A percentile compares a stretch with the other conserved stretches of the same genome.
These are phyloP conservation scores for Trichosporon sp. DNA, from an alignment of 1,284 basidiomycete species.

Conservation along the genomic window DNA sequence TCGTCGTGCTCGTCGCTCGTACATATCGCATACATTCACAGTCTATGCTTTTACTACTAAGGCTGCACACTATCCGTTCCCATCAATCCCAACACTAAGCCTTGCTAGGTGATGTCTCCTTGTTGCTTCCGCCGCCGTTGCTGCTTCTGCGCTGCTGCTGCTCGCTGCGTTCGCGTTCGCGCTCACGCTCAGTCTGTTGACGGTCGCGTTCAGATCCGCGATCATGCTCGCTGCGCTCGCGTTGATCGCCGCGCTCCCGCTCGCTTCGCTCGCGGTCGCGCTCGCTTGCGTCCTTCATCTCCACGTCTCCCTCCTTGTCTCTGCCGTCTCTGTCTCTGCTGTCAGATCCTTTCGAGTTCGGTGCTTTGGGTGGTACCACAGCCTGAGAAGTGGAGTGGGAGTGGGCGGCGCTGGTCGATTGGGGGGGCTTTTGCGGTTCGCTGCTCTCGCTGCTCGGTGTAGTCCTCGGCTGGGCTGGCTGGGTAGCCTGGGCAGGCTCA, in stretches of 20 bases:
- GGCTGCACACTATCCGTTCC: too few species aligned
- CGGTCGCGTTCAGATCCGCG: too few species aligned
- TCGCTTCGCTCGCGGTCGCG: not conserved
- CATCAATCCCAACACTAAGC: not conserved
- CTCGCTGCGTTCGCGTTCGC: not conserved
- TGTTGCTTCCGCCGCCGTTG: too few species aligned
- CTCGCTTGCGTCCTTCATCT: not conserved
- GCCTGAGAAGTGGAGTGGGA: too few species aligned
- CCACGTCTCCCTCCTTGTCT: slow-evolving; percentile 1
- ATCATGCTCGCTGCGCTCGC: not conserved
- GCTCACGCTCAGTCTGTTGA: slow-evolving; percentile 3
- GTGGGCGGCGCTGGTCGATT: too few species aligned
- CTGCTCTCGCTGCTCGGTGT: too few species aligned
- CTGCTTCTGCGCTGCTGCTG: too few species aligned
- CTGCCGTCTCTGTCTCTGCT: not conserved
- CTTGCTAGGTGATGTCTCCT: not conserved
- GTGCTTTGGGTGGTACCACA: too few species aligned
- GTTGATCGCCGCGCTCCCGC: not conserved
- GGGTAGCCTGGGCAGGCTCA: too few species aligned
- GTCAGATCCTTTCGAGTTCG: not conserved
- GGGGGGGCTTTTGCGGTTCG: too few species aligned
- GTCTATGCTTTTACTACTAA: not conserved
- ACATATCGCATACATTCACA: slow-evolving; percentile 1
- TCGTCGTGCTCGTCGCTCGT: not conserved
- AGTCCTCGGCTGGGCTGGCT: too few species aligned